phyloP scores from a whole-genome alignment of 1,284 basidiomycete genomes.

The Ceratobasidium papillatum region DNA sequence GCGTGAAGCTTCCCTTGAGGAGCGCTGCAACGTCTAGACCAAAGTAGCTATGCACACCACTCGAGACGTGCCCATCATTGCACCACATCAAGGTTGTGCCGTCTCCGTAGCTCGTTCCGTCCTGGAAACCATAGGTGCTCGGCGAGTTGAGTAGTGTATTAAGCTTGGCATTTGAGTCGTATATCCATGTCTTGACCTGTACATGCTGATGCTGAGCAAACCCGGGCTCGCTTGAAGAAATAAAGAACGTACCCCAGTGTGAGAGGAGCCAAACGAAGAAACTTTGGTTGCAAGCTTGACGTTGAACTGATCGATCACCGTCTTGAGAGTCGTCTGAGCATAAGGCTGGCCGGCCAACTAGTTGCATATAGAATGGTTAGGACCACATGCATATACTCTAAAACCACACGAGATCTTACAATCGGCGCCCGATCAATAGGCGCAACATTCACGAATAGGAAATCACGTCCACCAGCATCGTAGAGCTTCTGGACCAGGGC shows the following conservation, averaged over 20 bases:
- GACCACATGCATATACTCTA: conserved; percentile 16
- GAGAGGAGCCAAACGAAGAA: conserved; percentile 20
- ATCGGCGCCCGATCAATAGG: conserved; percentile 68
- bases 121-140: conserved; percentile 41
- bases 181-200: conserved; percentile 41
- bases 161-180: conserved; percentile 26
- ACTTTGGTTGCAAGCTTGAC: conserved; percentile 39
- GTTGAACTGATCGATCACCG: conserved; percentile 42
- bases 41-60: conserved; percentile 20
- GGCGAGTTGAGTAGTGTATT: conserved; percentile 41
- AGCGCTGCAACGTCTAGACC: conserved; percentile 24
- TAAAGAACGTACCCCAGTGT: conserved; percentile 22
- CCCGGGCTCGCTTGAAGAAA: background rate
- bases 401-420: conserved; percentile 17
- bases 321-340: too few relatives aligned
- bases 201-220: background rate
- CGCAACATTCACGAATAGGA: conserved; percentile 72
- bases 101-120: conserved; percentile 41
- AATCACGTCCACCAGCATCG: conserved; percentile 64
- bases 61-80: conserved; percentile 42
- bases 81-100: conserved; percentile 42
- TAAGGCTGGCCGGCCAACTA: too few relatives aligned
- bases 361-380: too few relatives aligned
- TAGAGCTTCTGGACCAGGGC: conserved; percentile 67
- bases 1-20: conserved; percentile 35